phyloP scores from a whole-genome alignment of 306 rosid genomes.

The Begonia fuchsioides region DNA sequence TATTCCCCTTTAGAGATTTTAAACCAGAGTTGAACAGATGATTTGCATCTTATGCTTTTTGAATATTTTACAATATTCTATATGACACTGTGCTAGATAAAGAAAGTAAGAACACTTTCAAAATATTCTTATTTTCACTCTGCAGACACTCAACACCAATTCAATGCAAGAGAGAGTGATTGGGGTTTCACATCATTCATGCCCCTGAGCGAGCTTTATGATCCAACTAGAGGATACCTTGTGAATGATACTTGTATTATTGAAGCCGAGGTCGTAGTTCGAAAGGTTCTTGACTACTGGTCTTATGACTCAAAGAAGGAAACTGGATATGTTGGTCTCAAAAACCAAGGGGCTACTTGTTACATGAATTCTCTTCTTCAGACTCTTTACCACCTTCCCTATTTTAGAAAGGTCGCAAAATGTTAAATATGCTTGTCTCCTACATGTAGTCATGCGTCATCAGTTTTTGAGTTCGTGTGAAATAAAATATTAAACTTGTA shows the following conservation, averaged over 20 bases:
- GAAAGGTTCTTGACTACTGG: conserved; percentile 45
- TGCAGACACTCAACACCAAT: background rate
- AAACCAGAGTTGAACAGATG: too few species aligned
- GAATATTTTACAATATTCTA: too few species aligned
- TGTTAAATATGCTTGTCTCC: background rate
- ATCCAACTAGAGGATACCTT: background rate
- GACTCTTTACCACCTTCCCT: conserved; percentile 81
- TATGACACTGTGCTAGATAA: background rate
- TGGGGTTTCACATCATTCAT: background rate
- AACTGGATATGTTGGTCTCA: conserved; percentile 89
- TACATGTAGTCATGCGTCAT: background rate
- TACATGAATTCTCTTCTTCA: conserved; percentile 96
- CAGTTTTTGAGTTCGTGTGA: conserved; percentile 1
- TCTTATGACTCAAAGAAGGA: conserved; percentile 85
- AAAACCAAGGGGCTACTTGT: conserved; percentile 98
- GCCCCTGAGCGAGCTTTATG: background rate
- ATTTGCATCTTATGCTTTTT: too few species aligned
- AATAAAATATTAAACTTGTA: conserved; percentile 11
- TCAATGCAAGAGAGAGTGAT: background rate
- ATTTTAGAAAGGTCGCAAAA: conserved; percentile 66
- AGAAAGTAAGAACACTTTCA: too few species aligned
- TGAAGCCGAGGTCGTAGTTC: background rate
- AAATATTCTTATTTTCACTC: conserved; percentile 13
- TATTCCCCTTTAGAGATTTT: too few species aligned
- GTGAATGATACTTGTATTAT: background rate